Percentiles rank a stretch among this genome's conserved stretches.
phyloP scores from a whole-genome alignment of 2,329 filamentous ascomycete species.

The Penicillium expansum region DNA sequence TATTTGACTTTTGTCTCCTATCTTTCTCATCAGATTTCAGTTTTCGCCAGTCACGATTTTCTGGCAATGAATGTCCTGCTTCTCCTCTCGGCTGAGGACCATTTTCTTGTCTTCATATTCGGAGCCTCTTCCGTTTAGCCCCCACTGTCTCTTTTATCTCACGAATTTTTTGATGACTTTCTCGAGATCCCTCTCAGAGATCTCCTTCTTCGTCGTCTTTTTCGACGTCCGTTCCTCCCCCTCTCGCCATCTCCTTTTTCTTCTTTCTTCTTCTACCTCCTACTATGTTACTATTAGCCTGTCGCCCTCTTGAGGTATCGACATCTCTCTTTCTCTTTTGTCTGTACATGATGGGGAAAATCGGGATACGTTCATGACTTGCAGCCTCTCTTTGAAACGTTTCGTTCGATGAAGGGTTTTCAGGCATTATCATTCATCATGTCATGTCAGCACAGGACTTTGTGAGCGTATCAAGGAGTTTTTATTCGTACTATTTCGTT shows the following conservation, averaged over 20 bases:
- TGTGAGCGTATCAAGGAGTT: constrained; percentile 12
- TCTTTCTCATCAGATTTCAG: constrained; percentile 18
- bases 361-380: constrained; percentile 24
- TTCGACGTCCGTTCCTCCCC: constrained; percentile 10
- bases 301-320: constrained; percentile 10
- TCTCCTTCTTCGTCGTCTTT: constrained; percentile 12
- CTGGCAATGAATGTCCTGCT: constrained; percentile 22
- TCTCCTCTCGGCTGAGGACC: constrained; percentile 8
- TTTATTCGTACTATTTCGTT: constrained; percentile 8
- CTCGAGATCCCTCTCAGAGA: neutral
- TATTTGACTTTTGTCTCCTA: constrained; percentile 17
- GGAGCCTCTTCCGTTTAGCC: constrained; percentile 18
- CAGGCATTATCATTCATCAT: constrained; percentile 9
- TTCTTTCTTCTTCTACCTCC: constrained; percentile 18
- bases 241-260: constrained; percentile 11
- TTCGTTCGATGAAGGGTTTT: constrained; percentile 1
- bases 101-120: constrained; percentile 17
- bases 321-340: constrained; percentile 19
- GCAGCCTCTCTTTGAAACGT: neutral
- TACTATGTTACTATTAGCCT: constrained; percentile 19
- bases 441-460: constrained; percentile 9
- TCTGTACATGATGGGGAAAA: constrained; percentile 32
- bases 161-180: constrained; percentile 14
- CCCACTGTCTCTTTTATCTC: constrained; percentile 21
- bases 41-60: constrained; percentile 25